Percentiles rank a stretch among this genome's conserved stretches.
These are phyloP conservation scores for Psilocybe subaeruginosa DNA, from an alignment of 768 basidiomycete species.

Conservation along the genomic window DNA sequence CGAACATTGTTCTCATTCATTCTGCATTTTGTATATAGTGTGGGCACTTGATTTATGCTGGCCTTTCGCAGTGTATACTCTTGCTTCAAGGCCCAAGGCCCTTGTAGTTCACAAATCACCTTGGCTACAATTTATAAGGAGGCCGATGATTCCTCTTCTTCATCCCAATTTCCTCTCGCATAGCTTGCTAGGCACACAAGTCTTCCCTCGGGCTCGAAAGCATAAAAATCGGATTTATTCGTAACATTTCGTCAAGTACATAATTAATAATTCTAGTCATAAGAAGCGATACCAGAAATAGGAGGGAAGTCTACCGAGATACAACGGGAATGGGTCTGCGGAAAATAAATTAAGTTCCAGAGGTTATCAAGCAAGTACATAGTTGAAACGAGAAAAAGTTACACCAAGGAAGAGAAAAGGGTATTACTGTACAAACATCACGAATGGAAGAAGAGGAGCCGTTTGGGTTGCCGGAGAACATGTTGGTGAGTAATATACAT, in stretches of 20 bases:
- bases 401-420: neutral
- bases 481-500: neutral
- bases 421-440: neutral
- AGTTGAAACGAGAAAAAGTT: neutral
- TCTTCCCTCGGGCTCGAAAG: too few species aligned
- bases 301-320: neutral
- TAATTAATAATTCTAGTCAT: conserved; percentile 2
- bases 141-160: too few species aligned
- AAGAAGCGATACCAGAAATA: neutral
- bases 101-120: too few species aligned
- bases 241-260: neutral
- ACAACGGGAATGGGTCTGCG: neutral
- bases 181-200: too few species aligned
- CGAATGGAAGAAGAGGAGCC: neutral
- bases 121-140: too few species aligned
- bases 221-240: too few species aligned
- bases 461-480: neutral
- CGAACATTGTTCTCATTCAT: too few species aligned
- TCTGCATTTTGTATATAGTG: too few species aligned
- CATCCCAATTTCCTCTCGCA: too few species aligned
- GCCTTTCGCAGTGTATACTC: too few species aligned
- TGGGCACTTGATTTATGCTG: too few species aligned
- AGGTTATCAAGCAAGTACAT: neutral
- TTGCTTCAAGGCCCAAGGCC: too few species aligned
- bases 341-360: neutral